Percentiles rank a stretch among this genome's conserved stretches.
phyloP scores from a whole-genome alignment of 768 basidiomycete species.

The Hericium erinaceus region DNA sequence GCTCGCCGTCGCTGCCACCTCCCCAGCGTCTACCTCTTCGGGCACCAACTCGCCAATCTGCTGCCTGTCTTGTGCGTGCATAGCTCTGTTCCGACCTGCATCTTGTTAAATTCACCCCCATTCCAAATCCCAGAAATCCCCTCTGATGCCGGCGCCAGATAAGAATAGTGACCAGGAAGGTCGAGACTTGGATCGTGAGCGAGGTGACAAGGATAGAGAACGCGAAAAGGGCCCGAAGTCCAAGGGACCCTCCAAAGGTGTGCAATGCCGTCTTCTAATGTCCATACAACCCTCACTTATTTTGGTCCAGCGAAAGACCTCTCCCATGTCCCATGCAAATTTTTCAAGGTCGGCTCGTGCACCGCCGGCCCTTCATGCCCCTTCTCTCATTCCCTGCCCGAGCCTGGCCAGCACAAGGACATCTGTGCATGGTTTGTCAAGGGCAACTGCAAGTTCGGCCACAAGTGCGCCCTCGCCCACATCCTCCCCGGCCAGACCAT shows the following conservation, averaged over 20 bases:
- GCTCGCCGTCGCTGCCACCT: slow-evolving; percentile 4
- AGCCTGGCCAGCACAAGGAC: slow-evolving; percentile 74
- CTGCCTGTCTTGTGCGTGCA: neutral
- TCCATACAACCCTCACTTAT: slow-evolving; percentile 3
- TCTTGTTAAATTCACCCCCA: too few species aligned
- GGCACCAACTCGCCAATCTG: neutral
- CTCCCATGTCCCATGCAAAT: slow-evolving; percentile 95
- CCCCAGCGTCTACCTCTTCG: slow-evolving; percentile 1
- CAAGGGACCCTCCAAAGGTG: slow-evolving; percentile 19
- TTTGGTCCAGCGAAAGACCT: slow-evolving; percentile 65
- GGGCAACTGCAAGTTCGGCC: slow-evolving; percentile 78
- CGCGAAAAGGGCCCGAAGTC: slow-evolving; percentile 15
- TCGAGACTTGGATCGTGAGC: slow-evolving; percentile 13
- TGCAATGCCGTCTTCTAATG: neutral
- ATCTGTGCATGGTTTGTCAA: slow-evolving; percentile 89
- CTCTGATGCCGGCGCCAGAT: slow-evolving; percentile 13
- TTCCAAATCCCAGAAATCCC: neutral
- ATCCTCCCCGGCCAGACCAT: slow-evolving; percentile 89
- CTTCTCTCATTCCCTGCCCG: slow-evolving; percentile 76
- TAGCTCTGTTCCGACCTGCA: too few species aligned
- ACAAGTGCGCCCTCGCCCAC: slow-evolving; percentile 89
- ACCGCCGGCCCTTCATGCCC: slow-evolving; percentile 91
- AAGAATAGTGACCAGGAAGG: slow-evolving; percentile 14
- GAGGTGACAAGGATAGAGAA: slow-evolving; percentile 11
- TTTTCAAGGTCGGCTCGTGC: slow-evolving; percentile 90